Conservation (phyloP, 805 yeast genomes). For the Teunomyces cretensis region DNA sequence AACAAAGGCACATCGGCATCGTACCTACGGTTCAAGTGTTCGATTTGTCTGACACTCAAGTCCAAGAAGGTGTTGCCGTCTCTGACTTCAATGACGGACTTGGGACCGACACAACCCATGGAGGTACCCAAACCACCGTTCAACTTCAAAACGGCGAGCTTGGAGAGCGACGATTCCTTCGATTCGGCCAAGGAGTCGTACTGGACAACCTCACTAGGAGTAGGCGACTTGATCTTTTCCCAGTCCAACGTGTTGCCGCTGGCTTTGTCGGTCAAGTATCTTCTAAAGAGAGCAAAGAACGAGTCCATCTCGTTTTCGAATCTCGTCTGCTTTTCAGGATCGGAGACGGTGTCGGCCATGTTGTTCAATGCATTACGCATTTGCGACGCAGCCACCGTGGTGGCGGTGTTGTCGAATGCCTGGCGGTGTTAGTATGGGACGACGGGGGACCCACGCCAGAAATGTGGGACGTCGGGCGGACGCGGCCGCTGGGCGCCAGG, state of each 20-base stretch:
- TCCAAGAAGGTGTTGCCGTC: slow-evolving; percentile 98
- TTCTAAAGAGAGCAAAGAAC: slow-evolving; percentile 88
- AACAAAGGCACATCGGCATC: slow-evolving; percentile 93
- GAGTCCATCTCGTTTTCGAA: slow-evolving; percentile 94
- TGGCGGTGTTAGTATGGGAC: slow-evolving; percentile 28
- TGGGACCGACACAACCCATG: slow-evolving; percentile 99
- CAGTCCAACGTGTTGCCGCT: slow-evolving; percentile 82
- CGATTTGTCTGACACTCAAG: slow-evolving; percentile 94
- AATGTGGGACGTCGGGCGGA: too few relatives aligned
- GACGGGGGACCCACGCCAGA: too few relatives aligned
- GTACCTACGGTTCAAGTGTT: slow-evolving; percentile 84
- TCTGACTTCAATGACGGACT: slow-evolving; percentile 96
- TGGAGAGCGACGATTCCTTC: slow-evolving; percentile 44
- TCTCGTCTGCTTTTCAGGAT: slow-evolving; percentile 45
- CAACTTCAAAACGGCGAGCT: slow-evolving; percentile 91
- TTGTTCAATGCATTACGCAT: slow-evolving; percentile 95
- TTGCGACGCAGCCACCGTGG: slow-evolving; percentile 94
- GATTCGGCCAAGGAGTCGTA: slow-evolving; percentile 50
- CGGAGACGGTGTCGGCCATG: slow-evolving; percentile 78
- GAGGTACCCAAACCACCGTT: slow-evolving; percentile 99
- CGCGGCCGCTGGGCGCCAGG: too few relatives aligned
- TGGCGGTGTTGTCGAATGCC: slow-evolving; percentile 93
- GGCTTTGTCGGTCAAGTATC: slow-evolving; percentile 88
- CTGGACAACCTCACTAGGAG: slow-evolving; percentile 83
- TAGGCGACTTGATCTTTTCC: slow-evolving; percentile 94